Evolutionary conservation across 208 protist species (phyloP), one percentile per base, ranked within the genome.

Genomic region (Leishmania guyanensis): DNA sequence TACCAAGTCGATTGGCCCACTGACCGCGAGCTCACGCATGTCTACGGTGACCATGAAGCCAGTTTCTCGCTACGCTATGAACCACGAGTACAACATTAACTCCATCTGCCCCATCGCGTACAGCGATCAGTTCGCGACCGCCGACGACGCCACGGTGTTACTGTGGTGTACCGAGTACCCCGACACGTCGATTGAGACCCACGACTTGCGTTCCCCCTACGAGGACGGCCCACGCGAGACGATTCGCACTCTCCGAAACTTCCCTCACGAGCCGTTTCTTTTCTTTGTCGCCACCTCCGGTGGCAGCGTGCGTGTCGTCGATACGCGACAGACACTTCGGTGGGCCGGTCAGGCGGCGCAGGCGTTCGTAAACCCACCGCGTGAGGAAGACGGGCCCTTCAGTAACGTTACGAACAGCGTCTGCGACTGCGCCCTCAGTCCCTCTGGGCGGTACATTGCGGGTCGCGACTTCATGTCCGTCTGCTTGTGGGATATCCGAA

Each of bases 161-260:
- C 85, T 96, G 87, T 98, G 95, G 95, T 97, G 93, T 84, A 91
- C 91, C 50, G 95, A 97, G 74, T 93, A 96, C 82, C 91, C 92
- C 4, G 92, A 98, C 71, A 93, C 90, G 9, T 96, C 91, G 29
- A 92, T 98, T 62, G 93, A 97, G 36, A 92, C 88, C 12, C 95
- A 90, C 84, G 84, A 89, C 79, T 64, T 97, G 76, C 91, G 90
- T 43, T 81, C 88, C 16, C 86, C 91, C 14, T 92, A 88, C 85
- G 89, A 91, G 12, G 90, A 93, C 46, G 80, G 71, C 29, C 84
- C 86, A 33, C 75, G 75, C 5, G 93, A 98, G 83, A 87, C 82
- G 9, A 94, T 96, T 78, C 90, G 87, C 70, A 74, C 80, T 54
- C 87, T 94, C 75, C 87, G 84, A 22, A 84, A 79, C 78, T 96